phyloP scores from a whole-genome alignment of 2,329 filamentous ascomycete genomes.

The Hawksworthiomyces lignivorus region DNA sequence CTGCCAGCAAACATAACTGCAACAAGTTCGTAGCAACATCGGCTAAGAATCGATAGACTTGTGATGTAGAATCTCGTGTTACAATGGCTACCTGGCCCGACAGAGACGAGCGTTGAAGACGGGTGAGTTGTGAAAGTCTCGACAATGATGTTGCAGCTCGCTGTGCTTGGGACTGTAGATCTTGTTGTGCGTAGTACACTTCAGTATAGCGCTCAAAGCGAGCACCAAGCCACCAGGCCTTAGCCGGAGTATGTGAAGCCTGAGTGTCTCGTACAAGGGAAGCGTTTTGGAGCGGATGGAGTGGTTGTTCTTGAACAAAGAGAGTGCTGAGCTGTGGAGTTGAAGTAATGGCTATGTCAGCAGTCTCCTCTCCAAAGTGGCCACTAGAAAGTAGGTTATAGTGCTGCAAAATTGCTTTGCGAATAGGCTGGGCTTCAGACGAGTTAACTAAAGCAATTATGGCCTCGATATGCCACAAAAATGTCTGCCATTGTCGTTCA shows the following conservation, averaged over 20 bases:
- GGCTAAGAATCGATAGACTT: slow-evolving; percentile 43
- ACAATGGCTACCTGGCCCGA: slow-evolving; percentile 47
- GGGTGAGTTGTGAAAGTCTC: slow-evolving; percentile 47
- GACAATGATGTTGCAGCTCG: slow-evolving; percentile 31
- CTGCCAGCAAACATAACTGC: neutral
- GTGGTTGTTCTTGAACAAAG: slow-evolving; percentile 31
- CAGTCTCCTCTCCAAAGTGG: neutral
- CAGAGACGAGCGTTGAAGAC: slow-evolving; percentile 53
- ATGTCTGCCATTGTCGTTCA: neutral
- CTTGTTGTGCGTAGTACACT: slow-evolving; percentile 33
- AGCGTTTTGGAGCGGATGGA: slow-evolving; percentile 54
- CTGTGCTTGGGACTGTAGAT: slow-evolving; percentile 33
- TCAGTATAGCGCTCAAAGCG: slow-evolving; percentile 45
- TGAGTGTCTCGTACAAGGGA: slow-evolving; percentile 39
- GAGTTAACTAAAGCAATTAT: slow-evolving; percentile 21
- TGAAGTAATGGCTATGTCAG: too few species aligned
- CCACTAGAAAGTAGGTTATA: slow-evolving; percentile 13
- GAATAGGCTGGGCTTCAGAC: slow-evolving; percentile 23
- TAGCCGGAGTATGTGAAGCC: neutral
- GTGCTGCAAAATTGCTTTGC: slow-evolving; percentile 25
- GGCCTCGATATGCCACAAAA: slow-evolving; percentile 12
- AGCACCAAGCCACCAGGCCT: slow-evolving; percentile 39
- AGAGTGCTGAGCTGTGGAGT: neutral
- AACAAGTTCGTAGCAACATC: slow-evolving; percentile 32
- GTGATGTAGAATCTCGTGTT: slow-evolving; percentile 53